Base-by-base conservation (phyloP, 805 yeast species). In the Osmozyma mogii region DNA sequence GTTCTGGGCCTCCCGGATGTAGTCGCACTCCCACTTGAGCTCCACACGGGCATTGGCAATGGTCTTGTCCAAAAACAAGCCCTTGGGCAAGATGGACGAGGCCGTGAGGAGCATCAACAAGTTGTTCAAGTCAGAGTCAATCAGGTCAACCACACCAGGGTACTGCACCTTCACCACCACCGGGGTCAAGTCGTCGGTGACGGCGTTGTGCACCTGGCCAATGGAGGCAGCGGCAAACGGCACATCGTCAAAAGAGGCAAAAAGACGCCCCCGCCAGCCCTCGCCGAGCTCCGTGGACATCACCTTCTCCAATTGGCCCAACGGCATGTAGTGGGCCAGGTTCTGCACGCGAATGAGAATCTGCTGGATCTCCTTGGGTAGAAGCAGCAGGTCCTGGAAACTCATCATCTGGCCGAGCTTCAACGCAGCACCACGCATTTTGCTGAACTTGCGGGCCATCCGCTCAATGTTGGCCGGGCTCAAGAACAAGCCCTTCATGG, bases 401-500 rank as follows among this genome's bases (percentile, higher is more conserved):
- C 96, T 84, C 55, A 92, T 61, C 81, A 92, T 75, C 58, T 92
- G 98, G n/a, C 98, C 98, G 32, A 92, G 72, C 50, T 92, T 92
- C 49, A 92, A 65, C 3, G 98, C 98, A 2, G 97, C 98, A n/a
- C 98, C 98, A 49, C 98, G 72, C 98, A 92, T 92, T 49, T 84
- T 77, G 29, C 92, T 75, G 44, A 92, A 75, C 52, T 85, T 87
- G 44, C 75, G 76, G 9, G 95, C 94, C 64, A 92, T 74, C 30
- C 94, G 57, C 45, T 89, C 95, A 24, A 92, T 77, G 53, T 89
- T 92, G 11, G 72, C 70, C 5, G 94, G 88, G 3, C 84, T 78
- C 44, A 92, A 63, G 2, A 94, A 62, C 25, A 85, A 50, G 2
- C 72, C 64, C 37, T 71, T 72, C 52, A 78, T 51, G 19, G 70